Evolutionary conservation across 140 eudicot genomes (phyloP), one percentile per base, ranked within the genome.

Genomic region (Oenanthe javanica): DNA sequence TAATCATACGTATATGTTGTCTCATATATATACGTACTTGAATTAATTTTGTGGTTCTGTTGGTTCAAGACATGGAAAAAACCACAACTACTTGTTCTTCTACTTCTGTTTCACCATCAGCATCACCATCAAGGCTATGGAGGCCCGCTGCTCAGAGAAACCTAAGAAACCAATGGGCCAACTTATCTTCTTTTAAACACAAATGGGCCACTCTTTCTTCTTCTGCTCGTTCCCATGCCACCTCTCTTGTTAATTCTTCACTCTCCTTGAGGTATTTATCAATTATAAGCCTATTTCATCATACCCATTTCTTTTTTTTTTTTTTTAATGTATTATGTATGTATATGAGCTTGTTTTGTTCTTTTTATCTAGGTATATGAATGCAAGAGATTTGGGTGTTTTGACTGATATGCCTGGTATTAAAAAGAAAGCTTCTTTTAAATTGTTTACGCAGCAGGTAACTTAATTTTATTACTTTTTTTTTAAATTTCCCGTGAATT

Each of bases 111-210:
- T 31, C 36, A 31, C 36, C 40, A 36, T 36, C 40, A 36, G 40
- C 79, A 13, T 1, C 79, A 27, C 0, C 7, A 3, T n/a, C 76
- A 73, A 89, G 97, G 83, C 80, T 89, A 77, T 94, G 99, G 97
- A 87, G 96, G 75, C 96, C 97, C 9, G 92, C 94, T 11, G 97
- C 99, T n/a, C 99, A 94, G 80, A 86, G 97, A 64, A 94, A 94
- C 77, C 81, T 94, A 78, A 88, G 93, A 74, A 94, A 94, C 79
- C 99, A 94, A 57, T 94, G 99, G 99, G 86, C 97, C 54, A 88
- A 86, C 72, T 82, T 94, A 72, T 79, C 84, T 72, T 75, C 88
- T 7, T 83, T 83, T 77, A 81, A 87, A 72, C 86, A 84, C 23
- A 77, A 92, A 3, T 94, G 99, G 97, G 13, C 25, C 36, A 74